Conservation (phyloP, 768 basidiomycete species). For the Serendipita sp. region DNA sequence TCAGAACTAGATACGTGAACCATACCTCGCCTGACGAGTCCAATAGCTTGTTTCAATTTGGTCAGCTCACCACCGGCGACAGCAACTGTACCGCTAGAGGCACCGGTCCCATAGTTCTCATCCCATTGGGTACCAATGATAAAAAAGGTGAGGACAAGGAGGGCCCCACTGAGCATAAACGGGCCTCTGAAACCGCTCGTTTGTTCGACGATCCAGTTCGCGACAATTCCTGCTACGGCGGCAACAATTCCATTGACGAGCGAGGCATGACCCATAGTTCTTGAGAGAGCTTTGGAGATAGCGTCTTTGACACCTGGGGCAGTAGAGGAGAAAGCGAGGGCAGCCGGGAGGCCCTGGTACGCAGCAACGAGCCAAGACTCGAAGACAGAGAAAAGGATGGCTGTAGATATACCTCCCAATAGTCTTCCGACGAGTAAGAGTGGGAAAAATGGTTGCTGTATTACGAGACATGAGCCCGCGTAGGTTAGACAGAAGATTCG, state of each 20-base stretch:
- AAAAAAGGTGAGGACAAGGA: conserved; percentile 39
- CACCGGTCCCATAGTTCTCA: conserved; percentile 51
- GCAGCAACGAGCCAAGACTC: conserved; percentile 66
- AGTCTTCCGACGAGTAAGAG: conserved; percentile 47
- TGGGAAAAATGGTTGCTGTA: conserved; percentile 39
- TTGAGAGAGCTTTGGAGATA: conserved; percentile 32
- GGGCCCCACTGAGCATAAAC: conserved; percentile 43
- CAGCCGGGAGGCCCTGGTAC: conserved; percentile 31
- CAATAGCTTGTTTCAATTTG: conserved; percentile 40
- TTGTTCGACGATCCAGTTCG: conserved; percentile 43
- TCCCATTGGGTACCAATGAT: conserved; percentile 44
- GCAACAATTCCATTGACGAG: conserved; percentile 62
- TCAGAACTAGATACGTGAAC: neutral
- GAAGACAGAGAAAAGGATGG: conserved; percentile 60
- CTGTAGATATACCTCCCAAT: conserved; percentile 55
- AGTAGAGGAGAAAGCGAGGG: conserved; percentile 10
- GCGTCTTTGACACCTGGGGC: neutral
- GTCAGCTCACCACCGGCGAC: conserved; percentile 32
- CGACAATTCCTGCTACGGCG: conserved; percentile 44
- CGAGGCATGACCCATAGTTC: conserved; percentile 57
- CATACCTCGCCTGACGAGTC: conserved; percentile 37
- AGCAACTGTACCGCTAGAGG: conserved; percentile 16
- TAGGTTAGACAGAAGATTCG: conserved; percentile 60
- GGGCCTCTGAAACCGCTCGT: conserved; percentile 43
- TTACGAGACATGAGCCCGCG: conserved; percentile 39